Base-by-base conservation (phyloP, 2,329 filamentous ascomycete genomes). In the Trichoderma pleuroti region DNA sequence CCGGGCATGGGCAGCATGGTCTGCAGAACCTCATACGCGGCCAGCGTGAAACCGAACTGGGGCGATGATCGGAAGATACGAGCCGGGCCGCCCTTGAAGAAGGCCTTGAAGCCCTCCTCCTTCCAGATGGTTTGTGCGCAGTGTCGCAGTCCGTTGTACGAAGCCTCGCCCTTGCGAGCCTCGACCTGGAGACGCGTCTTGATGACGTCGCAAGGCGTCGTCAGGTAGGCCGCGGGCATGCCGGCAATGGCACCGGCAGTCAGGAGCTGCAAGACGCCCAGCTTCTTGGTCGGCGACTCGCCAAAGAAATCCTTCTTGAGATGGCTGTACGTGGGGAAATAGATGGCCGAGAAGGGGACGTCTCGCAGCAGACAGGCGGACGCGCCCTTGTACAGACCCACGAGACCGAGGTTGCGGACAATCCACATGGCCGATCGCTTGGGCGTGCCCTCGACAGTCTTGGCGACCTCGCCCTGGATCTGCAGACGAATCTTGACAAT, bases 401-500 rank as follows among this genome's bases (percentile, higher is more conserved):
- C 86, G 62, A 99, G 88, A 86, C 96, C 96, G 73, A 99, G 86
- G 82, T 99, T 98, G 80, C 91, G 91, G 72, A 98, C 92, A 76
- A 99, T 98, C 96, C 96, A 99, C 85, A 98, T 92, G 71, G 96
- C 96, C 12, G 94, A 97, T 75, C 96, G 92, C 82, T 92, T 94
- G 66, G 93, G 93, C 18, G 92, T 88, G 71, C 91, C 91, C 74
- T 96, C 92, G 30, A 93, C 90, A 61, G 86, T 92, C 85, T 98
- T 98, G 74, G 93, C 91, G 54, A 98, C 90, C 82, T 99, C 96
- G 72, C 96, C 96, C 84, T 99, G 96, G 28, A 99, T 92, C 82
- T 99, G 96, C 67, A 99, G 90, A 75, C 96, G 92, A 79, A 99
- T 99, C 86, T 99, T 99, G 85, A 99, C 96, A 78, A 99, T 99